These are phyloP conservation scores for Ophiostoma angusticollis DNA, from an alignment of 2,329 filamentous ascomycete species.

Conservation along the genomic window DNA sequence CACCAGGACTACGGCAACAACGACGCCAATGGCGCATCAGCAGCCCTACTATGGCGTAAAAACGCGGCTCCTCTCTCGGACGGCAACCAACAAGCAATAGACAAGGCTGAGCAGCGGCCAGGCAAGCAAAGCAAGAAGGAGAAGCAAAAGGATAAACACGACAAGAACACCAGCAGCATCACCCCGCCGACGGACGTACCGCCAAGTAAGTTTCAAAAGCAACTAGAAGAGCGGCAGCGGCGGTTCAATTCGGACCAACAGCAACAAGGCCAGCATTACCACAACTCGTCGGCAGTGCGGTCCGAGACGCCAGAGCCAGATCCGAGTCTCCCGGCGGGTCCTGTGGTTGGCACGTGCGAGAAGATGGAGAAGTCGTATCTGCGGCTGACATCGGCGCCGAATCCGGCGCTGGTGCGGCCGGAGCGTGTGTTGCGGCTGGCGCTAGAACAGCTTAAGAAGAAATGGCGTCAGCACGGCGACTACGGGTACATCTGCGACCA, in stretches of 20 bases:
- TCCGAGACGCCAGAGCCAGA: conserved; percentile 32
- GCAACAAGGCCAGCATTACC: not conserved
- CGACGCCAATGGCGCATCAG: conserved; percentile 25
- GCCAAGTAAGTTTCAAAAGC: conserved; percentile 77
- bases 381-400: conserved; percentile 79
- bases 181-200: conserved; percentile 28
- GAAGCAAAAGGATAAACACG: conserved; percentile 9
- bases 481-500: conserved; percentile 98
- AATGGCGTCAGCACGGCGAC: conserved; percentile 87
- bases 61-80: conserved; percentile 50
- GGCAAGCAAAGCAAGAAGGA: conserved; percentile 10
- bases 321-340: conserved; percentile 53
- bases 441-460: conserved; percentile 78
- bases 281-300: conserved; percentile 29
- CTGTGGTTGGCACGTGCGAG: conserved; percentile 76
- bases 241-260: conserved; percentile 65
- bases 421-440: conserved; percentile 69
- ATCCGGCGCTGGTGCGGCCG: conserved; percentile 79
- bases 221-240: conserved; percentile 76
- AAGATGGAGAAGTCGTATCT: conserved; percentile 87
- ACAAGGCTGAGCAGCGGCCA: conserved; percentile 23
- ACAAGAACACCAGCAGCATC: not conserved
- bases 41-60: conserved; percentile 63
- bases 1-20: conserved; percentile 31
- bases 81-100: conserved; percentile 51